phyloP scores from a whole-genome alignment of 2,329 filamentous ascomycete species.

The Nigrospora oryzae region DNA sequence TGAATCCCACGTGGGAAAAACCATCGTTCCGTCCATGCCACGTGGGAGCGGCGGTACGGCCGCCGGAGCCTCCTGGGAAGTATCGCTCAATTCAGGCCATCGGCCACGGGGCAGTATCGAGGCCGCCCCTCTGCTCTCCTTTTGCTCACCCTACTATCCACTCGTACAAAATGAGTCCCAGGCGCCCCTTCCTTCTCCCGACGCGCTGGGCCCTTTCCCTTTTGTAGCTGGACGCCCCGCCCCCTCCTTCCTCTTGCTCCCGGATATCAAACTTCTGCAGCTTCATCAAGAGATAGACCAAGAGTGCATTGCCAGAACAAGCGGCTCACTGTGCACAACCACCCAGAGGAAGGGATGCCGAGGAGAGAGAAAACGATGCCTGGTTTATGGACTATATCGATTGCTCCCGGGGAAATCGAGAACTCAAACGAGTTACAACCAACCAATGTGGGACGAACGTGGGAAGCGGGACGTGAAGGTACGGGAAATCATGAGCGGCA shows the following conservation, averaged over 20 bases:
- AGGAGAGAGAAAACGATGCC: conserved; percentile 20
- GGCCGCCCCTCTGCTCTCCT: background rate
- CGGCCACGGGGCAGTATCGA: no score
- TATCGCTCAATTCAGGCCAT: no score
- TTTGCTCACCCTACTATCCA: conserved; percentile 18
- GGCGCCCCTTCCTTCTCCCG: conserved; percentile 19
- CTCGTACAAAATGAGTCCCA: conserved; percentile 28
- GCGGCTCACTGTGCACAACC: conserved; percentile 16
- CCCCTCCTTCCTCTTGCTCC: conserved; percentile 14
- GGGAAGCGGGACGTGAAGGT: conserved; percentile 30
- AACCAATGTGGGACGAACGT: conserved; percentile 33
- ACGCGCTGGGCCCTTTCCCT: no score
- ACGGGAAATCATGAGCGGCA: conserved; percentile 21
- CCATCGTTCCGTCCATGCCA: no score
- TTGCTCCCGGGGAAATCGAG: conserved; percentile 40
- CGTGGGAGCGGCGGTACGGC: no score
- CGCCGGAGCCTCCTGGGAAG: no score
- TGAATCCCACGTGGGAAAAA: no score
- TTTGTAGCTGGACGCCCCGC: no score
- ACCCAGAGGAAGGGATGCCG: conserved; percentile 16
- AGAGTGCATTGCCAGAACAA: conserved; percentile 10
- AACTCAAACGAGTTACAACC: conserved; percentile 48
- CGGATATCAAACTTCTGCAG: conserved; percentile 20
- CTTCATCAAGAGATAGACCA: conserved; percentile 8
- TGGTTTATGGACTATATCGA: conserved; percentile 45